These are phyloP conservation scores for Podospora pseudocomata DNA, from an alignment of 495 filamentous ascomycete species.

Conservation along the genomic window DNA sequence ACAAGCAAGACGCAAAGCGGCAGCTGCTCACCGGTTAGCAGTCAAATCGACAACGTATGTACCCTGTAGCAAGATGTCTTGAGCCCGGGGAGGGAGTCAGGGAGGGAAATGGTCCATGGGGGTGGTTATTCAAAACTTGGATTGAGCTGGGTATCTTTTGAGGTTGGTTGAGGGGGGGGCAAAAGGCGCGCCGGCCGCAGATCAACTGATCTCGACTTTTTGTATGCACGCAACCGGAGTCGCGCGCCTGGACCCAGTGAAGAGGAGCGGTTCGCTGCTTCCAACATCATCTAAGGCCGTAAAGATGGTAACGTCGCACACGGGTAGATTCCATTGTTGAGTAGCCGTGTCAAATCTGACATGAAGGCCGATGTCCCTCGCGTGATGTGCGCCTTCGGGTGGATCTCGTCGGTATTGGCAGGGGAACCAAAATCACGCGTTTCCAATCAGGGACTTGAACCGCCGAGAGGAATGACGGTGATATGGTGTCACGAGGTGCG, in stretches of 20 bases:
- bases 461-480: background rate
- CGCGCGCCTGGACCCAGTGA: background rate
- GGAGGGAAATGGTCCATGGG: background rate
- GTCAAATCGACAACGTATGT: background rate
- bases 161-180: background rate
- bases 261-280: conserved; percentile 4
- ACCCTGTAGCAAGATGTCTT: conserved; percentile 10
- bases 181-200: background rate
- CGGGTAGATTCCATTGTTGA: conserved; percentile 9
- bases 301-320: conserved; percentile 22
- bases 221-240: conserved; percentile 19
- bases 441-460: background rate
- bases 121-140: conserved; percentile 3
- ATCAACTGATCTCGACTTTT: conserved; percentile 10
- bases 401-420: conserved; percentile 10
- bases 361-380: background rate
- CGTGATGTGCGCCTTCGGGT: background rate
- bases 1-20: background rate
- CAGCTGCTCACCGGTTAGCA: conserved; percentile 6
- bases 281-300: conserved; percentile 26
- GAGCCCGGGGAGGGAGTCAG: background rate
- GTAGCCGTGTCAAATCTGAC: conserved; percentile 16
- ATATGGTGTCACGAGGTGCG: conserved; percentile 5
- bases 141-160: conserved; percentile 7
- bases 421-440: conserved; percentile 11